phyloP scores from a whole-genome alignment of 1,284 basidiomycete species.

The Wolfiporia cocos region DNA sequence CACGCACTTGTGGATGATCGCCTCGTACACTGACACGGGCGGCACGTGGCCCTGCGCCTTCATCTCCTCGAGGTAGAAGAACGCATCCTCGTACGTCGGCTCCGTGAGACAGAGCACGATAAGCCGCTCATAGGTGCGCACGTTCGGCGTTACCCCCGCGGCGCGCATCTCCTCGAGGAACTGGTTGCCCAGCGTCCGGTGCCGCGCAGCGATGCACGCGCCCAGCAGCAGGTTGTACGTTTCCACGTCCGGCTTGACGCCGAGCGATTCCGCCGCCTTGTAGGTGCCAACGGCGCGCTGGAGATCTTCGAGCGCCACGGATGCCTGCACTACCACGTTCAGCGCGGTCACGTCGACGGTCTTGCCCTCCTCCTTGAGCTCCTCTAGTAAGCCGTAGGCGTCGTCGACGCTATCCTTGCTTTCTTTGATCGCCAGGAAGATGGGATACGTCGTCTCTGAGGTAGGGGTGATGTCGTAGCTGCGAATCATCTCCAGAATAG shows the following conservation, averaged over 20 bases:
- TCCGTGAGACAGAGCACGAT: conserved; percentile 68
- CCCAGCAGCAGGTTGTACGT: conserved; percentile 69
- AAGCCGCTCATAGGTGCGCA: conserved; percentile 58
- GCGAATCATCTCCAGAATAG: conserved; percentile 50
- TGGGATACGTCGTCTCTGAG: conserved; percentile 40
- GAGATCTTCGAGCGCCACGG: conserved; percentile 57
- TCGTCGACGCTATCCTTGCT: conserved; percentile 55
- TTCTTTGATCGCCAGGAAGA: conserved; percentile 43
- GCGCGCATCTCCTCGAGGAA: conserved; percentile 59
- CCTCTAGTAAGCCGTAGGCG: conserved; percentile 60
- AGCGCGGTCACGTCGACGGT: conserved; percentile 52
- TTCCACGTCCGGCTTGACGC: conserved; percentile 49
- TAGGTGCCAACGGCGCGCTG: conserved; percentile 76
- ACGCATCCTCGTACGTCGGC: conserved; percentile 76
- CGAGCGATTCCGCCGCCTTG: conserved; percentile 53
- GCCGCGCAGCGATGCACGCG: conserved; percentile 50
- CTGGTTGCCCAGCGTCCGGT: conserved; percentile 56
- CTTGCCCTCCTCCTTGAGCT: conserved; percentile 47
- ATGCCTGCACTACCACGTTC: conserved; percentile 64
- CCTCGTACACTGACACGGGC: conserved; percentile 48
- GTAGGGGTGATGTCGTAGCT: conserved; percentile 38
- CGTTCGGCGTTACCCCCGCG: conserved; percentile 45
- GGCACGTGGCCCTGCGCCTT: conserved; percentile 59
- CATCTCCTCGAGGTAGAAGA: conserved; percentile 86
- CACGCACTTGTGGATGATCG: conserved; percentile 57